Conservation (phyloP, 2,329 filamentous ascomycete genomes). For the Myotisia sp. region DNA sequence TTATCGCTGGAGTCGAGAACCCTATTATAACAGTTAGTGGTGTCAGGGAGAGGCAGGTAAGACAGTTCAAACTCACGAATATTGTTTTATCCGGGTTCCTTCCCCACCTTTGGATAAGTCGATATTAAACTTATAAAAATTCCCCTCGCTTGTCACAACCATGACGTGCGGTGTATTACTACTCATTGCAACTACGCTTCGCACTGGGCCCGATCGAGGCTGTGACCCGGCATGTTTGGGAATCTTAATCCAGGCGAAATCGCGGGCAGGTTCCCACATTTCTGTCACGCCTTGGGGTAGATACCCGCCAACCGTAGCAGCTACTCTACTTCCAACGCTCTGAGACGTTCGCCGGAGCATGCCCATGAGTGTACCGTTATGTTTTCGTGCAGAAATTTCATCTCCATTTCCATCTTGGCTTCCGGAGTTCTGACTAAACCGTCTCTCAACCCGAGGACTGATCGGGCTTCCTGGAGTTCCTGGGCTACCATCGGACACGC, state of each 20-base stretch:
- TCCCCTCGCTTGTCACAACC: slow-evolving; percentile 92
- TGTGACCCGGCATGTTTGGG: slow-evolving; percentile 42
- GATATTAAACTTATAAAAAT: slow-evolving; percentile 89
- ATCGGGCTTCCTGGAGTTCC: slow-evolving; percentile 12
- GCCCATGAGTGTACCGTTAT: slow-evolving; percentile 69
- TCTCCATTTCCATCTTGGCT: slow-evolving; percentile 11
- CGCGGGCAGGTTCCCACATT: slow-evolving; percentile 89
- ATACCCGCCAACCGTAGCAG: slow-evolving; percentile 79
- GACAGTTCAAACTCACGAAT: slow-evolving; percentile 57
- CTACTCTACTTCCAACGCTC: slow-evolving; percentile 77
- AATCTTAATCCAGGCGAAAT: slow-evolving; percentile 94
- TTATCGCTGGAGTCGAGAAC: slow-evolving; percentile 33
- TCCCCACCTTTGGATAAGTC: slow-evolving; percentile 91
- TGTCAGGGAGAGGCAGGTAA: neutral
- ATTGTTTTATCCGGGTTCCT: slow-evolving; percentile 79
- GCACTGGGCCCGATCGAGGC: slow-evolving; percentile 40
- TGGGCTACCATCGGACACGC: slow-evolving; percentile 17
- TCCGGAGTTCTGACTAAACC: slow-evolving; percentile 17
- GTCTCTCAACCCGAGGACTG: slow-evolving; percentile 21
- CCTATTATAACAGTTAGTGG: slow-evolving; percentile 14
- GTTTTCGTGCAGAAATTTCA: slow-evolving; percentile 29
- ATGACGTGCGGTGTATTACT: slow-evolving; percentile 90
- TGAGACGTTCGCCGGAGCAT: slow-evolving; percentile 91
- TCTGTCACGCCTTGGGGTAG: slow-evolving; percentile 86
- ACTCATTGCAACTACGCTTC: slow-evolving; percentile 95